Conservation (phyloP, 2,329 filamentous ascomycete genomes). For the Aspergillus sp. region DNA sequence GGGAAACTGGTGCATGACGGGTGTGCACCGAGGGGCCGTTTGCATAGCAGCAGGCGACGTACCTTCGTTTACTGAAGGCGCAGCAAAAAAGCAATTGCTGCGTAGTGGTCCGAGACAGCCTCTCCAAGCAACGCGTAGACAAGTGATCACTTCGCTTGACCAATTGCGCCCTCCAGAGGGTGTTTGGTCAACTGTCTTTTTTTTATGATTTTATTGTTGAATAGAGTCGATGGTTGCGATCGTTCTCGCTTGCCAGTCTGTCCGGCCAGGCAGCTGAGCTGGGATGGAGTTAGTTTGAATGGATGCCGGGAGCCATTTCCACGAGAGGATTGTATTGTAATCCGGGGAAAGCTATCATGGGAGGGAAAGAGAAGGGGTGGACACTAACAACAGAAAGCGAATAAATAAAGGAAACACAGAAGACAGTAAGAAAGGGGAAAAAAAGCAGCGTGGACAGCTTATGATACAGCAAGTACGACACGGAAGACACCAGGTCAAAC, state of each 20-base stretch:
- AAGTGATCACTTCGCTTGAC: conserved; percentile 9
- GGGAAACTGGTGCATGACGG: conserved; percentile 35
- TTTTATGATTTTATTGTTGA: conserved; percentile 3
- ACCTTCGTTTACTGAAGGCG: conserved; percentile 33
- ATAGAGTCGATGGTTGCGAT: conserved; percentile 6
- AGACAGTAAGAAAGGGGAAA: conserved; percentile 7
- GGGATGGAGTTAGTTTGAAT: conserved; percentile 8
- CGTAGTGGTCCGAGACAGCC: conserved; percentile 19
- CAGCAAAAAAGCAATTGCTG: conserved; percentile 17
- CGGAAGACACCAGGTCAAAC: conserved; percentile 7
- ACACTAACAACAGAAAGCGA: conserved; percentile 9
- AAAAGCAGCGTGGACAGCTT: neutral
- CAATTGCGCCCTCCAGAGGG: conserved; percentile 22
- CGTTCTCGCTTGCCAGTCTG: conserved; percentile 6
- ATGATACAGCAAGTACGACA: conserved; percentile 5
- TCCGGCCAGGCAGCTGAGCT: conserved; percentile 14
- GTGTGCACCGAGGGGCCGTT: conserved; percentile 52
- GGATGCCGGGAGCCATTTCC: too few relatives aligned
- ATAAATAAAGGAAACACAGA: conserved; percentile 10
- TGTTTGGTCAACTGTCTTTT: conserved; percentile 4
- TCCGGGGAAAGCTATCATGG: conserved; percentile 7
- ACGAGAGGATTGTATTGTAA: neutral
- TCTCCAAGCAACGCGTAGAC: conserved; percentile 12
- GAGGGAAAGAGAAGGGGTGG: conserved; percentile 6
- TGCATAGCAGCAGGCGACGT: conserved; percentile 64